Evolutionary conservation across 768 basidiomycete species (phyloP), one percentile per base, ranked within the genome.

Genomic region (Russula brevipes): DNA sequence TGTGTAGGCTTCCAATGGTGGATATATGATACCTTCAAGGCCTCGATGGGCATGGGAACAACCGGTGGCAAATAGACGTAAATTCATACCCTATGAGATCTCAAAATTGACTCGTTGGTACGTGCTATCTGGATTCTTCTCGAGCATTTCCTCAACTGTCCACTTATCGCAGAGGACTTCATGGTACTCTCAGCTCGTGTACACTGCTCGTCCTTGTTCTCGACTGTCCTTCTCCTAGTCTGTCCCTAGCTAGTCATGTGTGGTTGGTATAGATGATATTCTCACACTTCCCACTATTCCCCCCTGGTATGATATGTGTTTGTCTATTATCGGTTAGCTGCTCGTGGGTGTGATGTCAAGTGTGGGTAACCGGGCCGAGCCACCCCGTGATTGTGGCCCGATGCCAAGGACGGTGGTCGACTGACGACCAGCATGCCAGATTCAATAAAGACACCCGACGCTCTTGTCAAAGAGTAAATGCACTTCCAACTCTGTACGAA

Each of bases 1-100:
- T 66, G 80, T 66, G 80, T 76, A 78, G 91, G 89, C 71, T 90
- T 90, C 88, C 88, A 91, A 81, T 91, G 89, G 90, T 92, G 91
- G 89, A 91, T 94, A 76, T 94, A 93, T 74, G 92, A 93, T 73
- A 79, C 83, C 55, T 93, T 92, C 84, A 93, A 93, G 81, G 62
- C 82, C 31, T 73, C 86, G 57, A 88, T 92, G 87, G 90, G 90
- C 71, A 80, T 92, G 75, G 90, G 90, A 64, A 92, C 90, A 58
- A 91, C 90, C 42, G 90, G 90, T 79, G 90, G 90, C 75, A 92
- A 92, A 78, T 92, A 87, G 76, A 76, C 57, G 78, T 91, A 87
- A 77, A 76, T 35, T 54, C 39, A 45, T 59, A 58, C 57, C 57
- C 31, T 38, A 36, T 31, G 30, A 24, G 24, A 24, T 24, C 24